These are phyloP conservation scores for Colletotrichum gigasporum DNA, from an alignment of 2,329 filamentous ascomycete species.

Conservation along the genomic window DNA sequence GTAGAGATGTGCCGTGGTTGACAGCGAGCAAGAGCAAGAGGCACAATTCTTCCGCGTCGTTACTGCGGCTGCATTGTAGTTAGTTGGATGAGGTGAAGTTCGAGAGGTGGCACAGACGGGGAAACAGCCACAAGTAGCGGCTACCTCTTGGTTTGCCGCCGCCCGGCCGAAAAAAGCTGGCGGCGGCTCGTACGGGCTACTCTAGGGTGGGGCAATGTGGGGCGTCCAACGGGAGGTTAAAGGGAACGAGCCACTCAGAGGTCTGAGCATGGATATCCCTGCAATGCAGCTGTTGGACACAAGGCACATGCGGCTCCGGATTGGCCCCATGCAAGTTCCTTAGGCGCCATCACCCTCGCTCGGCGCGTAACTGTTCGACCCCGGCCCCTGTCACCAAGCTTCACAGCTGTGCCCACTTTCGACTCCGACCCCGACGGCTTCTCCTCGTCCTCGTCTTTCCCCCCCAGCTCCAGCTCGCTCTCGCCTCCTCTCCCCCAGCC, in stretches of 20 bases:
- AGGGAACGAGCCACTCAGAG: slow-evolving; percentile 25
- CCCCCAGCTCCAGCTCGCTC: neutral
- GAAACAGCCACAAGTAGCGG: slow-evolving; percentile 22
- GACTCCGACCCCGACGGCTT: neutral
- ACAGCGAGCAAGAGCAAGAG: slow-evolving; percentile 5
- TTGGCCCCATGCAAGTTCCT: slow-evolving; percentile 35
- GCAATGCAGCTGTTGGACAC: slow-evolving; percentile 29
- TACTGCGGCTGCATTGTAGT: too few species aligned
- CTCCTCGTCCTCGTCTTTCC: neutral
- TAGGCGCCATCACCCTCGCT: slow-evolving; percentile 35
- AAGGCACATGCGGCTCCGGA: slow-evolving; percentile 35
- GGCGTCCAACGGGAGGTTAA: slow-evolving; percentile 29
- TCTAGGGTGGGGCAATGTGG: neutral
- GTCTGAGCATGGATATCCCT: slow-evolving; percentile 5
- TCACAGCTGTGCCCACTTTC: neutral
- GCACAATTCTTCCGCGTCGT: neutral
- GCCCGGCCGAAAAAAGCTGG: neutral
- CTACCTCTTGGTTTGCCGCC: slow-evolving; percentile 13
- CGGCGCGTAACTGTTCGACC: slow-evolving; percentile 34
- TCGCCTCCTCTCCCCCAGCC: slow-evolving; percentile 21
- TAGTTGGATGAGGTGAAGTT: slow-evolving; percentile 30
- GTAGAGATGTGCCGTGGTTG: slow-evolving; percentile 3
- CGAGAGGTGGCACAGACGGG: slow-evolving; percentile 26
- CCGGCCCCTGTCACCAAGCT: slow-evolving; percentile 17
- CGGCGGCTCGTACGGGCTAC: slow-evolving; percentile 15